Evolutionary conservation across 108 stramenopile genomes (phyloP).

Genomic region (Pseudonitzschia multiseries): DNA sequence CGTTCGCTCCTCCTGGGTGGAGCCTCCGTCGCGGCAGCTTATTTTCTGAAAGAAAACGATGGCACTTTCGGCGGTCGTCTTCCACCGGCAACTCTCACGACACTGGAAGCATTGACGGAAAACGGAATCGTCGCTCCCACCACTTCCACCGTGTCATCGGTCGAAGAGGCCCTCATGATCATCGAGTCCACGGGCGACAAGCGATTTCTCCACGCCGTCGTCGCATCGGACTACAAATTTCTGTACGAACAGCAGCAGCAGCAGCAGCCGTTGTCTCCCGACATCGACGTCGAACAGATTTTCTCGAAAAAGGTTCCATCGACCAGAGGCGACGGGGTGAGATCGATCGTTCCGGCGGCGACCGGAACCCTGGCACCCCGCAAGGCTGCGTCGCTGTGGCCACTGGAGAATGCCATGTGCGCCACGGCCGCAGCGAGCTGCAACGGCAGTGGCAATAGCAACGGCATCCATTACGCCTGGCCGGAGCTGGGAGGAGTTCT

Average conservation of each 20-base stretch:
- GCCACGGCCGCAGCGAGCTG: constrained; percentile 26
- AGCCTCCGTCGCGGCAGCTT: neutral
- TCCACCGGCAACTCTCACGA: neutral
- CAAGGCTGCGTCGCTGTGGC: neutral
- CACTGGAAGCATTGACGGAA: neutral
- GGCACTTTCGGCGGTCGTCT: neutral
- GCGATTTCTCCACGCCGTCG: constrained; percentile 42
- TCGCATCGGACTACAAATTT: constrained; percentile 39
- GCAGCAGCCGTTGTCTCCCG: neutral
- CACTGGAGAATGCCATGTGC: neutral
- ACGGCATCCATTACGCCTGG: constrained; percentile 45
- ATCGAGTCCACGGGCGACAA: constrained; percentile 36
- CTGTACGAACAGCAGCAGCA: too few relatives aligned
- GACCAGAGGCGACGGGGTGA: too few relatives aligned
- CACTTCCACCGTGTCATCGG: constrained; percentile 11
- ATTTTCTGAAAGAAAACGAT: neutral
- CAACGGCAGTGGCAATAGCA: neutral
- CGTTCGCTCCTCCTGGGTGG: constrained; percentile 2
- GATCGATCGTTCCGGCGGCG: neutral
- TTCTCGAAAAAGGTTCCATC: neutral
- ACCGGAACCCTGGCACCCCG: constrained; percentile 3
- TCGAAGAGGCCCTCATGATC: constrained; percentile 31
- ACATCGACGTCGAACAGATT: constrained; percentile 2
- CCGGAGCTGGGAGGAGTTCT: neutral
- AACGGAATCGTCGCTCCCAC: neutral